These are phyloP conservation scores for Clarkia xantiana DNA, from an alignment of 345 rosid genomes.

Conservation along the genomic window DNA sequence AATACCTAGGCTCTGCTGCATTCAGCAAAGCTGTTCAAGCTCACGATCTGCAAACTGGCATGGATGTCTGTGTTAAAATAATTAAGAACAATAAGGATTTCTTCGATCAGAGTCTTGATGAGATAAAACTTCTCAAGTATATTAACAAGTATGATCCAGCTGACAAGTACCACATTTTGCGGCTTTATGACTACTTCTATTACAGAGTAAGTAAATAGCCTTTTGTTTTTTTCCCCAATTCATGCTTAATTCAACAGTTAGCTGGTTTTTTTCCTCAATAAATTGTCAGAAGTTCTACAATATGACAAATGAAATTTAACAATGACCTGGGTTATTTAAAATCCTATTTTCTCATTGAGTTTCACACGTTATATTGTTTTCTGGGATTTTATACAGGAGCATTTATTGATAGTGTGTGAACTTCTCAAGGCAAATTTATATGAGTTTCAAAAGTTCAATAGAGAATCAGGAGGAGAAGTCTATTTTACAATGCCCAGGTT, in stretches of 20 bases:
- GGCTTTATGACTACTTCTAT: slow-evolving; percentile 94
- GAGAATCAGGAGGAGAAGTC: slow-evolving; percentile 98
- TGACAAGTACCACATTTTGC: slow-evolving; percentile 88
- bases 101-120: slow-evolving; percentile 98
- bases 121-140: slow-evolving; percentile 95
- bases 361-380: slow-evolving; percentile 2
- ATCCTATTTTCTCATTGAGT: background rate
- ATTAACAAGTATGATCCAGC: slow-evolving; percentile 97
- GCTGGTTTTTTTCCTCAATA: background rate
- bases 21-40: slow-evolving; percentile 99
- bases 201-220: slow-evolving; percentile 55
- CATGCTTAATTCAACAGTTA: background rate
- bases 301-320: background rate
- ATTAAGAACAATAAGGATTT: slow-evolving; percentile 98
- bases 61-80: slow-evolving; percentile 97
- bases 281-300: background rate
- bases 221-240: background rate
- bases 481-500: slow-evolving; percentile 98
- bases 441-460: slow-evolving; percentile 92
- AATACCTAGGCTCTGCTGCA: slow-evolving; percentile 99
- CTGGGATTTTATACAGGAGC: slow-evolving; percentile 58
- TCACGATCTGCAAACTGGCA: slow-evolving; percentile 93
- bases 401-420: slow-evolving; percentile 93
- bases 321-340: background rate
- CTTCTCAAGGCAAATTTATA: slow-evolving; percentile 97